Evolutionary conservation across 495 filamentous ascomycete species (phyloP).

Genomic region (Annulohypoxylon moriforme): DNA sequence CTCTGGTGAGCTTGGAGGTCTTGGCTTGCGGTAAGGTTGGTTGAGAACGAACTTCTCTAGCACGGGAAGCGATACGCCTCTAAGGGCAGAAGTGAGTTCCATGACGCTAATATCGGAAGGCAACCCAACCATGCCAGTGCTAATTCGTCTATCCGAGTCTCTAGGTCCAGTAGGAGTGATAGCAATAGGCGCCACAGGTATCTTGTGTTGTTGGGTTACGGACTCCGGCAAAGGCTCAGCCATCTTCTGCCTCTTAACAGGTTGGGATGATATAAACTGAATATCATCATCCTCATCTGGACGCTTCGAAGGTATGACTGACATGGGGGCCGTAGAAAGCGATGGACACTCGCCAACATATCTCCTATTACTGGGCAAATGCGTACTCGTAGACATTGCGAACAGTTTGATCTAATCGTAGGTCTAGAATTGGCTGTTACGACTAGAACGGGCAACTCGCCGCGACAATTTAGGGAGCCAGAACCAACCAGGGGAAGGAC

Average conservation of each 20-base stretch:
- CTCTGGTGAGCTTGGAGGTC: slow-evolving; percentile 41
- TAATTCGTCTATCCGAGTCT: slow-evolving; percentile 46
- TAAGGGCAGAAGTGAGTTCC: slow-evolving; percentile 37
- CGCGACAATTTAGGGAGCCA: slow-evolving; percentile 1
- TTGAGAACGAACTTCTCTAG: slow-evolving; percentile 44
- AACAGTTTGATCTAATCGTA: slow-evolving; percentile 4
- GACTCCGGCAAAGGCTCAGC: slow-evolving; percentile 35
- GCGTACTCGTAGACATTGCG: slow-evolving; percentile 19
- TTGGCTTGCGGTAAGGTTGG: slow-evolving; percentile 41
- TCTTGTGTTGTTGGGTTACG: slow-evolving; percentile 8
- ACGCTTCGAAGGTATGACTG: slow-evolving; percentile 33
- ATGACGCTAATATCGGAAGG: slow-evolving; percentile 42
- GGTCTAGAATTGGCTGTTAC: neutral
- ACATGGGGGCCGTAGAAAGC: slow-evolving; percentile 12
- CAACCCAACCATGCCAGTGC: slow-evolving; percentile 50
- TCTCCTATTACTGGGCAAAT: neutral
- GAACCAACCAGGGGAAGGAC: slow-evolving; percentile 24
- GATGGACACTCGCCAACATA: slow-evolving; percentile 5
- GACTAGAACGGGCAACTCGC: neutral
- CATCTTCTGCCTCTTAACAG: slow-evolving; percentile 54
- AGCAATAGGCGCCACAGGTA: slow-evolving; percentile 3
- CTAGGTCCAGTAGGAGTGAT: slow-evolving; percentile 18
- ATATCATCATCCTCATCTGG: slow-evolving; percentile 60
- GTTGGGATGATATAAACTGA: slow-evolving; percentile 57
- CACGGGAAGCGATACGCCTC: slow-evolving; percentile 50